Percentiles rank a stretch among this genome's conserved stretches.
phyloP scores from a whole-genome alignment of 2,329 filamentous ascomycete species.

The Helminthosporium solani region DNA sequence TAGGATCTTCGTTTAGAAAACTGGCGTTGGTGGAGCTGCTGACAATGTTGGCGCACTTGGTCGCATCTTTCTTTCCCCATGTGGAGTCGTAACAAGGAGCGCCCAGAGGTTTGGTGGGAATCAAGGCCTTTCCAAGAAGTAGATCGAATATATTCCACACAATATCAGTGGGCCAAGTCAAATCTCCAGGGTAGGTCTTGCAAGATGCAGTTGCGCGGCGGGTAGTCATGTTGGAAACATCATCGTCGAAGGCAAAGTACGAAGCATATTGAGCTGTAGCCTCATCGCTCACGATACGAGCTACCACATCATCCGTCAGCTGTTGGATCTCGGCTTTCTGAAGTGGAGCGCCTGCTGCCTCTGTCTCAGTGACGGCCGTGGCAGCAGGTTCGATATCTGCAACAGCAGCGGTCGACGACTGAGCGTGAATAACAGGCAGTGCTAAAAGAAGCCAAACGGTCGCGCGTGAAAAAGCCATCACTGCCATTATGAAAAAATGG shows the following conservation, averaged over 20 bases:
- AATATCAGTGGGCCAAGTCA: constrained; percentile 17
- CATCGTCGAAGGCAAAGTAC: constrained; percentile 12
- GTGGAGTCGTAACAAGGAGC: constrained; percentile 14
- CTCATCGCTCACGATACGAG: constrained; percentile 1
- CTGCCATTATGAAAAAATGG: not conserved
- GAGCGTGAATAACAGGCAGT: not conserved
- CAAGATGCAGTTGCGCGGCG: constrained; percentile 7
- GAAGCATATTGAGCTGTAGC: constrained; percentile 1
- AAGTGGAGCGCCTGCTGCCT: constrained; percentile 1
- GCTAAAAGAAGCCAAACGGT: not conserved
- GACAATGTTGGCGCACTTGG: constrained; percentile 7
- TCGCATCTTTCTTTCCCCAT: constrained; percentile 6
- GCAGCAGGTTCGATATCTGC: constrained; percentile 2
- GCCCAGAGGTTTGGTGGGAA: constrained; percentile 23
- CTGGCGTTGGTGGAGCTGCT: constrained; percentile 5
- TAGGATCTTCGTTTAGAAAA: constrained; percentile 11
- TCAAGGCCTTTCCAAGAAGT: constrained; percentile 17
- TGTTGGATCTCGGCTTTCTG: constrained; percentile 6
- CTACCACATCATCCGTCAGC: constrained; percentile 8
- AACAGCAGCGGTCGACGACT: not conserved
- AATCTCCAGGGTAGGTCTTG: constrained; percentile 26
- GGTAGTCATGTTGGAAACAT: not conserved
- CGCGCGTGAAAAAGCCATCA: not conserved
- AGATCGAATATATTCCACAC: constrained; percentile 21
- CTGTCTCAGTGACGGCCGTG: not conserved